These are phyloP conservation scores for Dendrobium catenatum DNA, from an alignment of 106 monocot genomes.

Conservation along the genomic window DNA sequence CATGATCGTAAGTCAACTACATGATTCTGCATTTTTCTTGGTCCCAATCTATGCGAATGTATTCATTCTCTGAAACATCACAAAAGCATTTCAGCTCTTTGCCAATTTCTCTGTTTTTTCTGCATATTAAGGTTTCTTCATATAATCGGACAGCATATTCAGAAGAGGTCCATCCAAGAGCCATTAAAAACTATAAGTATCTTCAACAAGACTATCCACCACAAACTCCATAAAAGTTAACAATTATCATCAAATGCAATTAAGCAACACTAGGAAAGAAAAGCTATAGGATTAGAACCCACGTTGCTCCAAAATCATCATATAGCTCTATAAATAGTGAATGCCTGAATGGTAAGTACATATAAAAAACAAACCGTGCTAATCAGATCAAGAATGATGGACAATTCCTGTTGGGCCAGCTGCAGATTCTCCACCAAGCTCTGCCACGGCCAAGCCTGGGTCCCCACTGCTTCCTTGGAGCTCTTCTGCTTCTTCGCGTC, in stretches of 20 bases:
- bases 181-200: not conserved
- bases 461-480: constrained; percentile 18
- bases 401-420: constrained; percentile 77
- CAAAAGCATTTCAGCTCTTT: too few species aligned
- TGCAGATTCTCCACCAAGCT: constrained; percentile 74
- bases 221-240: not conserved
- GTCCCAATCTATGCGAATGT: too few species aligned
- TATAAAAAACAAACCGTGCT: constrained; percentile 34
- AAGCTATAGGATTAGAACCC: not conserved
- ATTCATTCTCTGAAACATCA: too few species aligned
- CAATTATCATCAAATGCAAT: not conserved
- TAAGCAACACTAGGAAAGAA: not conserved
- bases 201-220: not conserved
- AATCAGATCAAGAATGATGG: constrained; percentile 75
- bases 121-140: too few species aligned
- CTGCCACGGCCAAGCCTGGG: constrained; percentile 69
- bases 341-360: not conserved
- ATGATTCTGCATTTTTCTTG: too few species aligned
- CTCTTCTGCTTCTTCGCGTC: constrained; percentile 61
- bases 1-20: too few species aligned
- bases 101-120: too few species aligned
- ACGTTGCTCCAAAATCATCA: not conserved
- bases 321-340: not conserved
- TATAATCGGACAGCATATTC: not conserved
- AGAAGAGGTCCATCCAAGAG: not conserved